Percentiles rank a stretch among this genome's conserved stretches.
These are phyloP conservation scores for Phaseolus lunatus DNA, from an alignment of 306 rosid species.

Conservation along the genomic window DNA sequence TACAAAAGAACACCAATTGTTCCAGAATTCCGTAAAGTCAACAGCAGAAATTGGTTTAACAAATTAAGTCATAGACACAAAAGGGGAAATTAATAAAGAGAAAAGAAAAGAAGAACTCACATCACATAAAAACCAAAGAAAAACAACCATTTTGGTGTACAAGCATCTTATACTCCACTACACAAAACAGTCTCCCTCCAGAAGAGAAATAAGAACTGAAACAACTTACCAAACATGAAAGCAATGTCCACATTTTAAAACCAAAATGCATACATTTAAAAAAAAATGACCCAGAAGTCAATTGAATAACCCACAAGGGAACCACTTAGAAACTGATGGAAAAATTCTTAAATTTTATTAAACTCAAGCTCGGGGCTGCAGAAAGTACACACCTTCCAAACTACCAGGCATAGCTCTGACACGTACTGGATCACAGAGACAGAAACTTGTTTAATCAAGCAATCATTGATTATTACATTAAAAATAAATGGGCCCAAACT, in stretches of 20 bases:
- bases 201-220: slow-evolving; percentile 4
- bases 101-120: slow-evolving; percentile 7
- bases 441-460: not conserved
- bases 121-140: not conserved
- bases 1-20: not conserved
- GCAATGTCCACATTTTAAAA: not conserved
- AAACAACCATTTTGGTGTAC: slow-evolving; percentile 17
- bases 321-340: slow-evolving; percentile 28
- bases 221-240: not conserved
- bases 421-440: not conserved
- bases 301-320: not conserved
- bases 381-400: slow-evolving; percentile 18
- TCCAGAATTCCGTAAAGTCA: not conserved
- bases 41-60: not conserved
- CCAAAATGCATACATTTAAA: not conserved
- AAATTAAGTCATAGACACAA: not conserved
- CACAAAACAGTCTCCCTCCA: not conserved
- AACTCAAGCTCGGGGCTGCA: not conserved
- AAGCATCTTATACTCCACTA: slow-evolving; percentile 12
- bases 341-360: not conserved
- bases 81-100: not conserved
- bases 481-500: not conserved
- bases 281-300: slow-evolving; percentile 16
- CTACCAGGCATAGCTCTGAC: not conserved
- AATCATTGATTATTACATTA: not conserved